phyloP scores from a whole-genome alignment of 2,329 filamentous ascomycete genomes.

The Exophiala sp. region DNA sequence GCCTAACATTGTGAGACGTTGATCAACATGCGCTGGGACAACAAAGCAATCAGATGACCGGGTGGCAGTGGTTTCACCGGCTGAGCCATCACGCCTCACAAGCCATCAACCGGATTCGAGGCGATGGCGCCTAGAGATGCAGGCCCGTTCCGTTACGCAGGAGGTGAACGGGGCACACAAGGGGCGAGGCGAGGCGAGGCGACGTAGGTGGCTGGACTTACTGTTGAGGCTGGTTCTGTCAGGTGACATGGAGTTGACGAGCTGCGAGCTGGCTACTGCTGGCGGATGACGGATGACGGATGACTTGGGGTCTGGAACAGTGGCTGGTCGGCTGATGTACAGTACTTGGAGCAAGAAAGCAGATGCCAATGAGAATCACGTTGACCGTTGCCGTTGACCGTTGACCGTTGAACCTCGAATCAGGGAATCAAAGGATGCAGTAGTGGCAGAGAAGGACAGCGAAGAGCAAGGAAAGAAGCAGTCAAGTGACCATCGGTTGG shows the following conservation, averaged over 20 bases:
- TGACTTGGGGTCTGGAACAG: not conserved
- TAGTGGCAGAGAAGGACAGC: too few relatives aligned
- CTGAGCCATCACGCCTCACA: conserved; percentile 5
- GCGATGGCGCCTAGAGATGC: conserved; percentile 7
- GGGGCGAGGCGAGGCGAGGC: too few relatives aligned
- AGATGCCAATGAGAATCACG: too few relatives aligned
- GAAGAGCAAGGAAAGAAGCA: too few relatives aligned
- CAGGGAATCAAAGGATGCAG: too few relatives aligned
- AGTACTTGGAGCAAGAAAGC: too few relatives aligned
- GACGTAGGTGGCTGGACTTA: conserved; percentile 16
- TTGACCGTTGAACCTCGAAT: too few relatives aligned
- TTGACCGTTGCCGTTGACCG: too few relatives aligned
- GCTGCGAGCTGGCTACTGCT: conserved; percentile 6
- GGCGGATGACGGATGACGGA: not conserved
- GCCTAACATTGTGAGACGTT: conserved; percentile 12
- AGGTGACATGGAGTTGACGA: conserved; percentile 22
- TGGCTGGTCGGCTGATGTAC: too few relatives aligned
- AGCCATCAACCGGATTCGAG: conserved; percentile 1
- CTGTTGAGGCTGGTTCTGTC: conserved; percentile 12
- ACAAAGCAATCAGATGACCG: conserved; percentile 18
- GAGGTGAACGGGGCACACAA: too few relatives aligned
- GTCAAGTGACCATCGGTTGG: too few relatives aligned
- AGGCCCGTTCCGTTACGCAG: too few relatives aligned
- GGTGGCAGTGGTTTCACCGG: conserved; percentile 12
- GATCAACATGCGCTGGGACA: conserved; percentile 13